These are phyloP conservation scores for Penicillium herquei DNA, from an alignment of 495 filamentous ascomycete species.

Conservation along the genomic window DNA sequence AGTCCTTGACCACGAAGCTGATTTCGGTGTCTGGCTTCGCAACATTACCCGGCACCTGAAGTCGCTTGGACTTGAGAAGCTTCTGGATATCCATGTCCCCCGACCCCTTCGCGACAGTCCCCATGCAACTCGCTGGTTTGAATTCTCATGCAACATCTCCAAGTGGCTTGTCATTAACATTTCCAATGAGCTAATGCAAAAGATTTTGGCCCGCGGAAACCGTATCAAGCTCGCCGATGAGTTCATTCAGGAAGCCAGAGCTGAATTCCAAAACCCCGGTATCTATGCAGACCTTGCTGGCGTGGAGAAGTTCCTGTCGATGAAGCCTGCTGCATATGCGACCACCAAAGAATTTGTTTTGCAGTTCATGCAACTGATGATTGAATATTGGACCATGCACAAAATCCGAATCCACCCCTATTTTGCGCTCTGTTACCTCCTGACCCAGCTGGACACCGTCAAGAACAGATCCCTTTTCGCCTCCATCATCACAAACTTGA, in stretches of 20 bases:
- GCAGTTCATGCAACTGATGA: no score
- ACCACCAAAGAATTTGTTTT: background rate
- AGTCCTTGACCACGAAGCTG: no score
- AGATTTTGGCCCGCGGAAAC: background rate
- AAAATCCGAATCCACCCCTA: background rate
- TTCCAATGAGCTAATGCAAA: background rate
- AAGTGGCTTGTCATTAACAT: background rate
- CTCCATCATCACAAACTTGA: background rate
- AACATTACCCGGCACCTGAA: background rate
- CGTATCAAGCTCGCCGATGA: conserved; percentile 1
- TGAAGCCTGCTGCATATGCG: background rate
- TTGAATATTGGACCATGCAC: no score
- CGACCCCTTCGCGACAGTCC: background rate
- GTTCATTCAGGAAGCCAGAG: background rate
- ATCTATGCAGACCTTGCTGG: background rate
- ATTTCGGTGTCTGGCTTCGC: background rate
- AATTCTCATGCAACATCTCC: background rate
- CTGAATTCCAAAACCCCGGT: background rate
- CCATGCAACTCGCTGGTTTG: background rate
- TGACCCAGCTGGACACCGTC: background rate
- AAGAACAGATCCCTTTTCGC: background rate
- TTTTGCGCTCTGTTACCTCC: background rate
- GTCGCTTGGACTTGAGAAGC: background rate
- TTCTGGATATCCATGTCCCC: background rate
- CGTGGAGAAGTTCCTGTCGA: background rate